These are phyloP conservation scores for Trichophyton schoenleinii DNA, from an alignment of 2,329 filamentous ascomycete species.

Conservation along the genomic window DNA sequence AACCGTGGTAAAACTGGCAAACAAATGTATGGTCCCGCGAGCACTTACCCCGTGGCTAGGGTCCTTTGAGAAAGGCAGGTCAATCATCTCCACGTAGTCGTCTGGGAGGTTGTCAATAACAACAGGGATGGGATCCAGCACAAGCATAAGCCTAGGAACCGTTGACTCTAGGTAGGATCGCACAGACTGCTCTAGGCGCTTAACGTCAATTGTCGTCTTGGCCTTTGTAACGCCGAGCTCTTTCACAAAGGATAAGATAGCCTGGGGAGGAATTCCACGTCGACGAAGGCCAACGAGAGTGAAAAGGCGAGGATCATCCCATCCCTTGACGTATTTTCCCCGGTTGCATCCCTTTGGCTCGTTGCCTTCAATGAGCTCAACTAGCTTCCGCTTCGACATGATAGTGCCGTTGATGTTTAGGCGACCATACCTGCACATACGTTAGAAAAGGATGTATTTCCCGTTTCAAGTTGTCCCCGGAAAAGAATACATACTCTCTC, in stretches of 20 bases:
- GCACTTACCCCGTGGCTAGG: constrained; percentile 35
- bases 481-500: constrained; percentile 52
- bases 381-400: constrained; percentile 67
- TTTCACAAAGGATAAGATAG: constrained; percentile 71
- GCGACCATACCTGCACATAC: constrained; percentile 40
- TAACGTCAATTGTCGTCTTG: constrained; percentile 60
- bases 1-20: not conserved
- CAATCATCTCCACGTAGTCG: constrained; percentile 51
- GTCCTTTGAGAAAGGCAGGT: constrained; percentile 69
- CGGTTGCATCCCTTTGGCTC: constrained; percentile 21
- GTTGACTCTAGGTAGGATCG: constrained; percentile 75
- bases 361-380: constrained; percentile 58
- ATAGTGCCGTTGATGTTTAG: constrained; percentile 68
- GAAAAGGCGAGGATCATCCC: constrained; percentile 77
- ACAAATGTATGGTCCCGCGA: not conserved
- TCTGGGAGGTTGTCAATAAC: constrained; percentile 63
- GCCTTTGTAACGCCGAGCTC: constrained; percentile 77
- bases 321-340: constrained; percentile 26
- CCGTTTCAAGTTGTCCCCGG: not conserved
- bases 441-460: not conserved
- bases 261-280: constrained; percentile 68
- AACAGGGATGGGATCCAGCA: constrained; percentile 69
- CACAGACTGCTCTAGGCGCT: constrained; percentile 65
- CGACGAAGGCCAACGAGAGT: constrained; percentile 68
- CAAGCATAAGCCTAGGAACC: constrained; percentile 70